phyloP scores from a whole-genome alignment of 1,284 basidiomycete genomes.

The Phylloporus sp. region DNA sequence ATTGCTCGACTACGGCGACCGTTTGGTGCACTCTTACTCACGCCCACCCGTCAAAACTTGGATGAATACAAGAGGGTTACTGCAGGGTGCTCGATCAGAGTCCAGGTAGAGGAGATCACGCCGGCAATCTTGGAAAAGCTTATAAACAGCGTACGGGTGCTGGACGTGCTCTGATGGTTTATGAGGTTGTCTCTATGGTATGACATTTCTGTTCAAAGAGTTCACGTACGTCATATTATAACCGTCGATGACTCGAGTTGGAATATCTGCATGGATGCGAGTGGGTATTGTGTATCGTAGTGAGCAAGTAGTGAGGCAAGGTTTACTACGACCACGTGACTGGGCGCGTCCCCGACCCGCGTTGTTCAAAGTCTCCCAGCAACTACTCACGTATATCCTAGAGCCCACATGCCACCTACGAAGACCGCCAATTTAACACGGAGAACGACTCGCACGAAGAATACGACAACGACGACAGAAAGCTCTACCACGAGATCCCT shows the following conservation, averaged over 20 bases:
- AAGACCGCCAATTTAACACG: constrained; percentile 13
- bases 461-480: constrained; percentile 4
- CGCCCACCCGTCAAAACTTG: constrained; percentile 4
- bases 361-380: neutral
- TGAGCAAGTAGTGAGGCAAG: too few species aligned
- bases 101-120: constrained; percentile 4
- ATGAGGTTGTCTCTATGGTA: too few species aligned
- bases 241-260: too few species aligned
- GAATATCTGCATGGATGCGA: too few species aligned
- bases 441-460: constrained; percentile 25
- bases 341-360: neutral
- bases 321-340: constrained; percentile 1
- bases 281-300: too few species aligned
- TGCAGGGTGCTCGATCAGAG: constrained; percentile 10
- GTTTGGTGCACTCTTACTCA: constrained; percentile 15
- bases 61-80: constrained; percentile 15
- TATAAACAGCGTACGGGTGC: neutral
- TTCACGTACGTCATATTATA: too few species aligned
- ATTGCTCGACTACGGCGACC: constrained; percentile 10
- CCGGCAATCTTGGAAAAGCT: neutral
- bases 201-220: too few species aligned
- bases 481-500: constrained; percentile 15
- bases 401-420: neutral
- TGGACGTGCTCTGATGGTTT: too few species aligned
- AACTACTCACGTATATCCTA: neutral